Conservation (phyloP, 768 basidiomycete genomes). For the Pleurotus giganteus region DNA sequence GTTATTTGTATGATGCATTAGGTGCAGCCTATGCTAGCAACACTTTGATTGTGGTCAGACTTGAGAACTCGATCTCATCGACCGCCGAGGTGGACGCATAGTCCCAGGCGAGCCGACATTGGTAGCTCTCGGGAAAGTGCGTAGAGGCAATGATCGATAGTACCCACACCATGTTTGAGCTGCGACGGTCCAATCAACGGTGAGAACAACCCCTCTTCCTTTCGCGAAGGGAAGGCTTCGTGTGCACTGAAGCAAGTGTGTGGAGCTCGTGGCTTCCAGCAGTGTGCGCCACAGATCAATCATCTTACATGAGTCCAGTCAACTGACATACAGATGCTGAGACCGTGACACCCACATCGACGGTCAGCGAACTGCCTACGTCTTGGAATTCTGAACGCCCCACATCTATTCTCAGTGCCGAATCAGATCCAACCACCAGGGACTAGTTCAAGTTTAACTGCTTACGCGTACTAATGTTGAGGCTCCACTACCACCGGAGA, state of each 20-base stretch:
- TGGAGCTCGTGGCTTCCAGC: not conserved
- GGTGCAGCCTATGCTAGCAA: not conserved
- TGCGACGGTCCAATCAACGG: too few relatives aligned
- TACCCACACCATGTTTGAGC: too few relatives aligned
- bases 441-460: too few relatives aligned
- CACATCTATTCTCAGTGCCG: too few relatives aligned
- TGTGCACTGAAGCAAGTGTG: too few relatives aligned
- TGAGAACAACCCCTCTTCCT: too few relatives aligned
- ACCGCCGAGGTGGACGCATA: not conserved
- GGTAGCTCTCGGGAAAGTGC: too few relatives aligned
- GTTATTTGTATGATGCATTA: not conserved
- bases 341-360: not conserved
- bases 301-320: not conserved
- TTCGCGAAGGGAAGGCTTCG: too few relatives aligned
- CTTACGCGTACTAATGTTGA: not conserved
- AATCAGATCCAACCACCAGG: too few relatives aligned
- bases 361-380: not conserved
- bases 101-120: too few relatives aligned
- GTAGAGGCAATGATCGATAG: too few relatives aligned
- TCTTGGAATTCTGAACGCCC: not conserved
- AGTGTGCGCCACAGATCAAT: not conserved
- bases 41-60: not conserved
- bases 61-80: not conserved
- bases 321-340: slow-evolving; percentile 1
- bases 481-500: not conserved